Percentiles rank a stretch among this genome's conserved stretches.
These are phyloP conservation scores for Jatropha curcas DNA, from an alignment of 345 rosid genomes.

Conservation along the genomic window DNA sequence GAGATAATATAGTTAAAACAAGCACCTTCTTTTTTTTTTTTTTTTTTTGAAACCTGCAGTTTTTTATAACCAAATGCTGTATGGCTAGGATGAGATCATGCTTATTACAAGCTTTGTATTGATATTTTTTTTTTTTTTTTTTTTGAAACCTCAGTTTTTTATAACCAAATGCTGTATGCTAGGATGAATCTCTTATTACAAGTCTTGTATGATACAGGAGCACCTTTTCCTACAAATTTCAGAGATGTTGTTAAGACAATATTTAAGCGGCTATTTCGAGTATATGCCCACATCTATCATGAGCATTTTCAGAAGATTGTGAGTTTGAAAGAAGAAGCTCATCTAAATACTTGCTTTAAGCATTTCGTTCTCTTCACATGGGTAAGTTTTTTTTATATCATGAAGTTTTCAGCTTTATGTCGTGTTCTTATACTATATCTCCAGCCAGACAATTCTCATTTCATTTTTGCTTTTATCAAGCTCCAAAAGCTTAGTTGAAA, in stretches of 20 bases:
- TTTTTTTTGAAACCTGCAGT: no score
- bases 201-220: constrained; percentile 34
- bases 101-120: no score
- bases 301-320: constrained; percentile 74
- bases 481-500: not conserved
- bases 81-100: no score
- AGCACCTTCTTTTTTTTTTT: no score
- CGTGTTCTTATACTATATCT: not conserved
- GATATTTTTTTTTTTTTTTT: no score
- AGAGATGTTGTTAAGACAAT: constrained; percentile 63
- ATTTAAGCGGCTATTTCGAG: constrained; percentile 62
- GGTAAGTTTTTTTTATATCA: constrained; percentile 30
- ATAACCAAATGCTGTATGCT: not conserved
- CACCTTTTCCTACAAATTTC: constrained; percentile 60
- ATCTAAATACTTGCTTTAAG: constrained; percentile 72
- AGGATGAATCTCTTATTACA: no score
- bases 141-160: not conserved
- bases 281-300: constrained; percentile 73
- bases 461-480: not conserved
- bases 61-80: no score
- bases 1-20: no score
- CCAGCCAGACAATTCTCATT: not conserved
- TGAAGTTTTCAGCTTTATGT: not conserved
- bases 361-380: constrained; percentile 68
- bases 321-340: constrained; percentile 71